Evolutionary conservation across 345 rosid genomes (phyloP).

Genomic region (Sapria himalayana): DNA sequence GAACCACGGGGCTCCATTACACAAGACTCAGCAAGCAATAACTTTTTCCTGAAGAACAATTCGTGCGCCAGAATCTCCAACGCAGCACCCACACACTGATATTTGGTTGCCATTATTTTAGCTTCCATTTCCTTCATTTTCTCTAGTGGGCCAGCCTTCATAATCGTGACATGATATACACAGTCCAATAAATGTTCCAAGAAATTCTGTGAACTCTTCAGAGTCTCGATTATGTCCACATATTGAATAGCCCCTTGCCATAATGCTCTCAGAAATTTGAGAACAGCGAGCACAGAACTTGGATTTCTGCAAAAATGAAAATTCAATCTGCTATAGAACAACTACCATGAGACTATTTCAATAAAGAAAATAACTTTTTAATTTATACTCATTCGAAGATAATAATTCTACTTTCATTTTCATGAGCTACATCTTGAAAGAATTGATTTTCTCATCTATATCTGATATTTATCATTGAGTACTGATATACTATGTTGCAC

Average conservation of each 20-base stretch:
- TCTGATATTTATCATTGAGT: no score
- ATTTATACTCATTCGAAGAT: no score
- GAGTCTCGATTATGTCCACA: conserved; percentile 22
- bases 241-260: conserved; percentile 88
- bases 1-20: conserved; percentile 14
- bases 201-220: conserved; percentile 32
- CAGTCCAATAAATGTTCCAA: conserved; percentile 47
- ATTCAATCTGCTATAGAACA: no score
- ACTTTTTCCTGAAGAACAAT: conserved; percentile 54
- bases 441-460: no score
- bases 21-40: conserved; percentile 35
- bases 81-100: conserved; percentile 45
- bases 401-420: no score
- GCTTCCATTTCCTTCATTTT: conserved; percentile 22
- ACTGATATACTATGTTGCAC: no score
- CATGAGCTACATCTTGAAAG: no score
- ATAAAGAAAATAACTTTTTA: no score
- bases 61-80: conserved; percentile 68
- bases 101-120: conserved; percentile 24
- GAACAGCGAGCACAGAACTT: conserved; percentile 24
- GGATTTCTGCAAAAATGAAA: conserved; percentile 36
- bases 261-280: conserved; percentile 57
- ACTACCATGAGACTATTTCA: no score
- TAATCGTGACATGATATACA: conserved; percentile 17
- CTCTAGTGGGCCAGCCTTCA: conserved; percentile 18